phyloP scores from a whole-genome alignment of 495 filamentous ascomycete genomes.

The Chaetomium fimeti region DNA sequence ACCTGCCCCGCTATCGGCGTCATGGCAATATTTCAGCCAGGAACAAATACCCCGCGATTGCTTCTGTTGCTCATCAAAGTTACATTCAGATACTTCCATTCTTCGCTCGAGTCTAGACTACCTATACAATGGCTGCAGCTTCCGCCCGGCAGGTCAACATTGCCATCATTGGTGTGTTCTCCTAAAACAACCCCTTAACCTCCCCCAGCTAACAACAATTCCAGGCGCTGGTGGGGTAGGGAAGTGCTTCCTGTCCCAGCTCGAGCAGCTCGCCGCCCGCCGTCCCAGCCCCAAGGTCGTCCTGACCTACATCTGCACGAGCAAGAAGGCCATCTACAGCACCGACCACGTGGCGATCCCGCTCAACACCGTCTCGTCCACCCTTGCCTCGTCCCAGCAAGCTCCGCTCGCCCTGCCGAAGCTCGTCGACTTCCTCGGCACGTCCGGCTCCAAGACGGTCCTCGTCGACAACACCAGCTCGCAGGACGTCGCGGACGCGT shows the following conservation, averaged over 20 bases:
- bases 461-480: constrained; percentile 94
- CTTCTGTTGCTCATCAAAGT: not conserved
- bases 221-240: constrained; percentile 91
- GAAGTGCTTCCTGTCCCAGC: constrained; percentile 82
- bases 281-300: constrained; percentile 58
- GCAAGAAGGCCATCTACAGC: constrained; percentile 71
- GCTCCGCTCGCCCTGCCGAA: constrained; percentile 61
- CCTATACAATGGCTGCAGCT: constrained; percentile 30
- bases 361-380: constrained; percentile 52
- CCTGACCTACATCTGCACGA: constrained; percentile 77
- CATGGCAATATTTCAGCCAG: constrained; percentile 15
- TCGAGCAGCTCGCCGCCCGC: constrained; percentile 57
- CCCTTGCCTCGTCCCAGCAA: constrained; percentile 56
- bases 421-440: constrained; percentile 66
- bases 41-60: constrained; percentile 14
- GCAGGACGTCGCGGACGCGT: constrained; percentile 70
- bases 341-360: constrained; percentile 58
- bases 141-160: constrained; percentile 35
- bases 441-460: constrained; percentile 68
- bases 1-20: constrained; percentile 34
- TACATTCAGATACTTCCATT: not conserved
- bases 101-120: not conserved
- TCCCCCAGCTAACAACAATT: constrained; percentile 11
- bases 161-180: constrained; percentile 35
- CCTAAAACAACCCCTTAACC: not conserved